Conservation (phyloP, 169 alveolate genomes). For the Plasmodium vivax region DNA sequence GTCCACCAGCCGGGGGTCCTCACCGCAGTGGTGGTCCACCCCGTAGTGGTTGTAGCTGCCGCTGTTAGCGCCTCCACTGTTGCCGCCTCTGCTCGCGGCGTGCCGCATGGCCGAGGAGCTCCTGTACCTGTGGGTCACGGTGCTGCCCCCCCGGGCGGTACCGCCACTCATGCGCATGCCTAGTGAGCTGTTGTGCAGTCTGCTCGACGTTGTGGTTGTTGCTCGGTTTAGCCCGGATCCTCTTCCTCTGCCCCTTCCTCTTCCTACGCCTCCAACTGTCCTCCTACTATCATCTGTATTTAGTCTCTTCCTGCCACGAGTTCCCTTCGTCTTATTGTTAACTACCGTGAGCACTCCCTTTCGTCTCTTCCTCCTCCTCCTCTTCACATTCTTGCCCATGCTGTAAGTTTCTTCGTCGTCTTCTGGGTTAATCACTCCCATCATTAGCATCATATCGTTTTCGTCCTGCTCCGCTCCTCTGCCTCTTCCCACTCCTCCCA, state of each 20-base stretch:
- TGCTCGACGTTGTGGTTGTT: not conserved
- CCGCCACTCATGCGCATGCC: not conserved
- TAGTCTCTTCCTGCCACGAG: not conserved
- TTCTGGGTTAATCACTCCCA: not conserved
- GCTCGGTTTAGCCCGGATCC: not conserved
- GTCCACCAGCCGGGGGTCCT: not conserved
- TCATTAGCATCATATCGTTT: not conserved
- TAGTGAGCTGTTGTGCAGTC: not conserved
- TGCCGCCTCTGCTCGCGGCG: too few species aligned
- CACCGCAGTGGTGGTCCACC: not conserved
- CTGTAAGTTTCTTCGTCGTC: not conserved
- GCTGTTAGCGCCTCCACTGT: too few species aligned
- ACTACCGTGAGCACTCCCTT: not conserved
- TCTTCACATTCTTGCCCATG: not conserved
- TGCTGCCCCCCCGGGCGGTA: not conserved
- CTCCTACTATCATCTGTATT: not conserved
- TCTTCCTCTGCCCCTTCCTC: not conserved
- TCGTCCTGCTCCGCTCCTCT: not conserved
- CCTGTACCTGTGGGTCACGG: not conserved
- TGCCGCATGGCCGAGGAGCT: not conserved
- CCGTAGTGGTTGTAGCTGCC: too few species aligned
- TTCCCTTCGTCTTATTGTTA: not conserved
- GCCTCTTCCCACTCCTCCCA: not conserved
- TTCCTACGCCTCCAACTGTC: not conserved
- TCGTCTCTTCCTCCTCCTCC: not conserved